A percentile compares a stretch with the other conserved stretches of the same genome.
Evolutionary conservation across 2,329 filamentous ascomycete genomes (phyloP).

Genomic region (Lizonia empirigonia): DNA sequence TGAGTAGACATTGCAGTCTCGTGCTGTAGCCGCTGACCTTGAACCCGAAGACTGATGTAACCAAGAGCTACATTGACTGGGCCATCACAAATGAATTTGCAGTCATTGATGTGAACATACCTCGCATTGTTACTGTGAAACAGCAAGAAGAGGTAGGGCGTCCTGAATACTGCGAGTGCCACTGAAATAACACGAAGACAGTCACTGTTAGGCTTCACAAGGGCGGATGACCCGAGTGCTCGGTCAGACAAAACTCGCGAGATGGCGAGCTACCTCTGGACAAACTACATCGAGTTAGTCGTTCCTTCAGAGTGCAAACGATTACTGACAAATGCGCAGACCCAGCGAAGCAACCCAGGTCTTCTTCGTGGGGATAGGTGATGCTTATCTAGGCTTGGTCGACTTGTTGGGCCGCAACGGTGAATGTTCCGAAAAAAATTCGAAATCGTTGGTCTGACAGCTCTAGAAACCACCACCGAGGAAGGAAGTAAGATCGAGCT

Average conservation of each 20-base stretch:
- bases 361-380: constrained; percentile 87
- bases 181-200: constrained; percentile 10
- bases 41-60: constrained; percentile 72
- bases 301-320: too few relatives aligned
- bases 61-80: constrained; percentile 84
- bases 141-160: constrained; percentile 57
- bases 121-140: constrained; percentile 69
- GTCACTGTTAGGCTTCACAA: constrained; percentile 39
- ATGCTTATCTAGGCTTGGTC: constrained; percentile 82
- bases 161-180: too few relatives aligned
- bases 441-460: neutral
- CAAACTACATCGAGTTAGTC: constrained; percentile 84
- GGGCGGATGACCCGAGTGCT: constrained; percentile 55
- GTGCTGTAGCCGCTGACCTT: constrained; percentile 51
- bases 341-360: constrained; percentile 72
- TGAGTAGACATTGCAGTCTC: constrained; percentile 57
- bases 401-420: constrained; percentile 78
- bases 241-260: constrained; percentile 63
- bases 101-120: constrained; percentile 90
- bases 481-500: constrained; percentile 60
- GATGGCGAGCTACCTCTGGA: constrained; percentile 87
- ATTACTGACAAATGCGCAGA: constrained; percentile 27
- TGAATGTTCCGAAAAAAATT: constrained; percentile 45
- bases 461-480: constrained; percentile 10
- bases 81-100: constrained; percentile 76